A percentile compares a stretch with the other conserved stretches of the same genome.
Conservation (phyloP, 1,284 basidiomycete genomes). For the Microbotryum violaceum region DNA sequence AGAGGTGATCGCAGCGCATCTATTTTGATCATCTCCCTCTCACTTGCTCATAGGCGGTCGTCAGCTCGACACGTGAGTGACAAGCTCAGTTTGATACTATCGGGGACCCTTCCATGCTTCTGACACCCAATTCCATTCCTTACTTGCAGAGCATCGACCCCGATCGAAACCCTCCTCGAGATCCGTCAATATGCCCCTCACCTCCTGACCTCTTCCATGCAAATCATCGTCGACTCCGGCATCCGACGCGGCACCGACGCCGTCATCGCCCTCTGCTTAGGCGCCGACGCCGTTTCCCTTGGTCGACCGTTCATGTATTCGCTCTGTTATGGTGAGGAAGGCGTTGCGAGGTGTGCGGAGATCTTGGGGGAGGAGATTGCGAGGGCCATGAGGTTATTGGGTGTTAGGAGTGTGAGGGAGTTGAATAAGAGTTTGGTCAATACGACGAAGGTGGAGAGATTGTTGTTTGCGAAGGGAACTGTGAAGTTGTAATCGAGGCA, state of each 20-base stretch:
- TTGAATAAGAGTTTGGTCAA: constrained; percentile 6
- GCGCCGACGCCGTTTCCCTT: constrained; percentile 34
- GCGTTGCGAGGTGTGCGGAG: constrained; percentile 5
- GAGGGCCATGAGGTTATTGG: constrained; percentile 5
- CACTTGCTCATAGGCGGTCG: constrained; percentile 34
- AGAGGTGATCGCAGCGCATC: constrained; percentile 35
- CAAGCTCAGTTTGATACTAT: background rate
- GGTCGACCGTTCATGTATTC: constrained; percentile 26
- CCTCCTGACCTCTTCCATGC: constrained; percentile 51
- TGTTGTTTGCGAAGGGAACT: background rate
- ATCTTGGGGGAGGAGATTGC: constrained; percentile 13
- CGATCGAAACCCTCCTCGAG: constrained; percentile 32
- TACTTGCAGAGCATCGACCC: constrained; percentile 15
- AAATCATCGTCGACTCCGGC: constrained; percentile 45
- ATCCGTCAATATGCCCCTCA: constrained; percentile 64
- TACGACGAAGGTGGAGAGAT: constrained; percentile 3
- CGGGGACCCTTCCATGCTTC: background rate
- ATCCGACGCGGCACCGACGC: constrained; percentile 37
- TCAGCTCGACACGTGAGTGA: constrained; percentile 14
- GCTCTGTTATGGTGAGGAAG: constrained; percentile 8
- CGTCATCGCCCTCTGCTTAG: constrained; percentile 38
- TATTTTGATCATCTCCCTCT: constrained; percentile 35
- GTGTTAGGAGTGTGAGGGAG: constrained; percentile 4
- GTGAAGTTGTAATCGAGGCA: too few species aligned
- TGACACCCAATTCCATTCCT: background rate